Percentiles rank a stretch among this genome's conserved stretches.
These are phyloP conservation scores for Monoraphidium neglectum DNA, from an alignment of 139 green algal species.

Conservation along the genomic window DNA sequence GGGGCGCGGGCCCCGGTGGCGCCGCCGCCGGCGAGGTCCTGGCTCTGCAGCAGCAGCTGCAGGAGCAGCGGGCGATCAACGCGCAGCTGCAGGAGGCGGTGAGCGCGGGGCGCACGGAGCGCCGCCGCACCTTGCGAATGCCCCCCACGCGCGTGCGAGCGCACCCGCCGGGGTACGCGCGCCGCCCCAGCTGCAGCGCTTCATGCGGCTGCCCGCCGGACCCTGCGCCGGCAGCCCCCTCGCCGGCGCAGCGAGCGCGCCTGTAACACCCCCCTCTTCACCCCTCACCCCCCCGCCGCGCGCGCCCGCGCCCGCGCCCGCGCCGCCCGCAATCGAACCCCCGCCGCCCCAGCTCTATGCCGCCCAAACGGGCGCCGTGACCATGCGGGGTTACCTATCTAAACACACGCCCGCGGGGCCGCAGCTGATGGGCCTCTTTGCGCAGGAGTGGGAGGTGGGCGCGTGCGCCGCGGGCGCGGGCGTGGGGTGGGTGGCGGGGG, in stretches of 20 bases:
- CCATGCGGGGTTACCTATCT: constrained; percentile 49
- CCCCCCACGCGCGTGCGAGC: background rate
- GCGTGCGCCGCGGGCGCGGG: too few species aligned
- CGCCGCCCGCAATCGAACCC: background rate
- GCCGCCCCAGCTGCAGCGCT: background rate
- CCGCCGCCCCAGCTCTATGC: constrained; percentile 3
- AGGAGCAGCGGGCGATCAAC: constrained; percentile 4
- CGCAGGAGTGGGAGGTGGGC: constrained; percentile 3
- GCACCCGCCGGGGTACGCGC: background rate
- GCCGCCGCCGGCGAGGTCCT: background rate
- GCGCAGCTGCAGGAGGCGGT: constrained; percentile 19
- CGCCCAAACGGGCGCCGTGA: constrained; percentile 4
- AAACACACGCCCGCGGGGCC: constrained; percentile 51
- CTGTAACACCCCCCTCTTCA: background rate
- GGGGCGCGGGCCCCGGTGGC: background rate
- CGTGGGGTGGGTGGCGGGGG: too few species aligned
- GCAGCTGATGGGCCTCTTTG: constrained; percentile 20
- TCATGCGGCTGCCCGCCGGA: background rate
- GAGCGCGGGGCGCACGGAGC: background rate
- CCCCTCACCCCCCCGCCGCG: background rate
- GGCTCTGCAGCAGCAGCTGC: constrained; percentile 6
- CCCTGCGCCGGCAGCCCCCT: background rate
- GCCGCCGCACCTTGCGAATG: background rate
- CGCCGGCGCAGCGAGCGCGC: background rate
- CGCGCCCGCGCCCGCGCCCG: background rate